phyloP scores from a whole-genome alignment of 1,139 yeast genomes.

The Kodamaea ohmeri region DNA sequence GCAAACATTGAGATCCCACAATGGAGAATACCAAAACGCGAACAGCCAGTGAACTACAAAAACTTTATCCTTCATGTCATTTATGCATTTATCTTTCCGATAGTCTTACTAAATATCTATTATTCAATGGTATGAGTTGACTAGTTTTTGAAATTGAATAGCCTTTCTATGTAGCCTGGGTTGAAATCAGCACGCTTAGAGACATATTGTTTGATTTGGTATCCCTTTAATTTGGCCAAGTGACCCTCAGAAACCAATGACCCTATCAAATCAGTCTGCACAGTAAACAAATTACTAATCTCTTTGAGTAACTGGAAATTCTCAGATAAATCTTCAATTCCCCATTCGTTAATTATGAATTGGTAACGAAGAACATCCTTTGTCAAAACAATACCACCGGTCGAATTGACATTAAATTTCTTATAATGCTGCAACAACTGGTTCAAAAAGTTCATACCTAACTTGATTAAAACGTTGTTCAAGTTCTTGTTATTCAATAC shows the following conservation, averaged over 20 bases:
- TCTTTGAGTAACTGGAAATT: conserved; percentile 74
- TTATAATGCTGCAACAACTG: conserved; percentile 71
- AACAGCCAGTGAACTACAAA: background rate
- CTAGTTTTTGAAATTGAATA: conserved; percentile 37
- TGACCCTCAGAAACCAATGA: conserved; percentile 84
- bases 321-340: conserved; percentile 59
- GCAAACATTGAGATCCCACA: conserved; percentile 7
- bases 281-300: conserved; percentile 81
- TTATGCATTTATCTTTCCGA: conserved; percentile 8
- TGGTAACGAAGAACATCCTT: conserved; percentile 82
- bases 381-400: conserved; percentile 83
- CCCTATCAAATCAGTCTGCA: conserved; percentile 62
- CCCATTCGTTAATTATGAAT: conserved; percentile 70
- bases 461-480: conserved; percentile 48
- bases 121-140: conserved; percentile 1
- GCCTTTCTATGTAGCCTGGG: conserved; percentile 51
- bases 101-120: conserved; percentile 9
- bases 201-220: conserved; percentile 65
- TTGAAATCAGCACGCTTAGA: conserved; percentile 69
- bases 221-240: conserved; percentile 65
- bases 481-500: conserved; percentile 56
- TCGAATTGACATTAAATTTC: conserved; percentile 70
- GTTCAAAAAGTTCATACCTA: conserved; percentile 61
- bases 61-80: conserved; percentile 7
- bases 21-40: conserved; percentile 7